Evolutionary conservation across 2,329 filamentous ascomycete genomes (phyloP).

Genomic region (Colletotrichum gigasporum): DNA sequence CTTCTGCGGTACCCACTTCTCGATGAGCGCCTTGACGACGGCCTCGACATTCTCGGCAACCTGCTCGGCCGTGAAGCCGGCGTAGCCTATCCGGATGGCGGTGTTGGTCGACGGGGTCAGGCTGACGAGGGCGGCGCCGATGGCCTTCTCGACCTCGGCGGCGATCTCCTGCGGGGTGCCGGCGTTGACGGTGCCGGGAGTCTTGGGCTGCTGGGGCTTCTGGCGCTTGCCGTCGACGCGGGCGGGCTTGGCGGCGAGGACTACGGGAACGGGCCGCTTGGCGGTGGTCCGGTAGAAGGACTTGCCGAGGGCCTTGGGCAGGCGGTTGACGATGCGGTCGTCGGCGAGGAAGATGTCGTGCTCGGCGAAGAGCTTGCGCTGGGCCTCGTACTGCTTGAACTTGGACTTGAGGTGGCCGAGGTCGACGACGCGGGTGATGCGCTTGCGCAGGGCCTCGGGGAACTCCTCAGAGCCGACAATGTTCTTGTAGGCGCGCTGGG

Average conservation of each 20-base stretch:
- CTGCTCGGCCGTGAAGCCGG: slow-evolving; percentile 78
- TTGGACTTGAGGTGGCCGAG: slow-evolving; percentile 82
- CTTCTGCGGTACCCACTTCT: slow-evolving; percentile 84
- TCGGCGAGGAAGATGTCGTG: slow-evolving; percentile 96
- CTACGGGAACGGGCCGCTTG: slow-evolving; percentile 89
- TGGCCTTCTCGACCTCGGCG: slow-evolving; percentile 81
- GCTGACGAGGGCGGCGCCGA: slow-evolving; percentile 82
- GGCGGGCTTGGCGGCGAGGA: slow-evolving; percentile 69
- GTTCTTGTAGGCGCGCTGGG: slow-evolving; percentile 90
- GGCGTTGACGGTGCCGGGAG: slow-evolving; percentile 51
- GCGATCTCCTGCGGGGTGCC: slow-evolving; percentile 74
- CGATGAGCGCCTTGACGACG: slow-evolving; percentile 74
- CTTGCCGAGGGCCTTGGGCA: slow-evolving; percentile 78
- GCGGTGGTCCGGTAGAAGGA: slow-evolving; percentile 85
- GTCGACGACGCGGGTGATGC: slow-evolving; percentile 82
- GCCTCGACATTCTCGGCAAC: slow-evolving; percentile 83
- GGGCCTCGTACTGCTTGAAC: slow-evolving; percentile 88
- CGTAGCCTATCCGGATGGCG: slow-evolving; percentile 80
- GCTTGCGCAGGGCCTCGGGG: slow-evolving; percentile 71
- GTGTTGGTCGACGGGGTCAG: slow-evolving; percentile 83
- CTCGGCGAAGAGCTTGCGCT: slow-evolving; percentile 83
- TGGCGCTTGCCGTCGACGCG: slow-evolving; percentile 68
- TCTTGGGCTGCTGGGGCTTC: slow-evolving; percentile 64
- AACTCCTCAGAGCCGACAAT: slow-evolving; percentile 76
- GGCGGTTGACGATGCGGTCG: slow-evolving; percentile 78